Evolutionary conservation across 2,329 filamentous ascomycete genomes (phyloP).

Genomic region (Shiraia bambusicola): DNA sequence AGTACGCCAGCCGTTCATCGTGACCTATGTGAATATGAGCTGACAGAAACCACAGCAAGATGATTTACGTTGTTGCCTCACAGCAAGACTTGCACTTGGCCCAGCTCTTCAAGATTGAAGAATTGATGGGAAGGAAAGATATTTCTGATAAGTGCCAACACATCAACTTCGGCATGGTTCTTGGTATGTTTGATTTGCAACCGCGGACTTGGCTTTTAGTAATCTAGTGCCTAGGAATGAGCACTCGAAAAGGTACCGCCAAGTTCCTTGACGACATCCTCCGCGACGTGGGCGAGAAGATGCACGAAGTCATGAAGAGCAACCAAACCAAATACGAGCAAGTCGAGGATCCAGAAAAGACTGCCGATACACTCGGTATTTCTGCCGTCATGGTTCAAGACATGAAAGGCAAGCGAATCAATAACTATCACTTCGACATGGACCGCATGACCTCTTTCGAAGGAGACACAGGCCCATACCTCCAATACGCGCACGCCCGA

Average conservation of each 20-base stretch:
- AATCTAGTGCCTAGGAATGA: constrained; percentile 47
- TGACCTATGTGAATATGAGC: background rate
- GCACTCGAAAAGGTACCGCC: constrained; percentile 63
- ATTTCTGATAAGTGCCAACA: constrained; percentile 61
- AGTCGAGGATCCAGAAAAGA: constrained; percentile 77
- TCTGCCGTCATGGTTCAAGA: constrained; percentile 97
- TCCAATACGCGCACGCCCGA: constrained; percentile 70
- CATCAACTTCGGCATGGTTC: constrained; percentile 67
- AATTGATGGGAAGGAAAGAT: constrained; percentile 63
- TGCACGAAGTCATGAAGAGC: constrained; percentile 96
- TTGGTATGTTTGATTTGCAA: constrained; percentile 41
- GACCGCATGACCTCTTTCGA: constrained; percentile 81
- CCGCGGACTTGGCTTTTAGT: no score
- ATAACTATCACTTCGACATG: constrained; percentile 74
- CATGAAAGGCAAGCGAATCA: constrained; percentile 86
- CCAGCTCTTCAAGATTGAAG: constrained; percentile 66
- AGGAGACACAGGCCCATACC: constrained; percentile 80
- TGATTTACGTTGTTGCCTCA: constrained; percentile 67
- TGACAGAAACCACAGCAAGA: constrained; percentile 45
- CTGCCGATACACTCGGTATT: constrained; percentile 87
- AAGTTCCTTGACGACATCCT: constrained; percentile 54
- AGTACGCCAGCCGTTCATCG: constrained; percentile 32
- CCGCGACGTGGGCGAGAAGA: constrained; percentile 75
- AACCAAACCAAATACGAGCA: constrained; percentile 90
- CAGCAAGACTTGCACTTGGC: constrained; percentile 67